phyloP scores from a whole-genome alignment of 2,329 filamentous ascomycete genomes.

The Pseudophaeomoniella oleicola region DNA sequence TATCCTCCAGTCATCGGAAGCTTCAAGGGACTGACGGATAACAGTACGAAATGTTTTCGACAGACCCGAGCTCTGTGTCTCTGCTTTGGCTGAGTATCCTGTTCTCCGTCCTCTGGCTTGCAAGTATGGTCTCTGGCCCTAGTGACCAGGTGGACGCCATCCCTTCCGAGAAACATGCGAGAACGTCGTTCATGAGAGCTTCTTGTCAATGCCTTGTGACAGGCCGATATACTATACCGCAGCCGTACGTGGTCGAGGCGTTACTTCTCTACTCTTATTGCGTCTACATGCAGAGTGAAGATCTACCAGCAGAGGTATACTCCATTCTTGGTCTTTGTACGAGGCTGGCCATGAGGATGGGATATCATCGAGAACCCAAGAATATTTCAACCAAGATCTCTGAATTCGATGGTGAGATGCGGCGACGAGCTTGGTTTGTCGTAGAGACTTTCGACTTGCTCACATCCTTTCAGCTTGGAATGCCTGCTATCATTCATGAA shows the following conservation, averaged over 20 bases:
- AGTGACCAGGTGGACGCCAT: conserved; percentile 38
- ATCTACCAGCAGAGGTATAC: conserved; percentile 39
- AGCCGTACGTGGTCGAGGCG: conserved; percentile 37
- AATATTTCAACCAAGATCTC: conserved; percentile 37
- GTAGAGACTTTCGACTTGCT: conserved; percentile 43
- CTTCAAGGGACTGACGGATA: neutral
- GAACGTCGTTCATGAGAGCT: conserved; percentile 10
- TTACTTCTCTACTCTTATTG: conserved; percentile 40
- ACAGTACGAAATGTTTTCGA: conserved; percentile 39
- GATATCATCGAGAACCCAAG: conserved; percentile 43
- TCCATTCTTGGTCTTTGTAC: conserved; percentile 40
- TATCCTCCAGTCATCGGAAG: too few relatives aligned
- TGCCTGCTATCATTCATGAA: conserved; percentile 46
- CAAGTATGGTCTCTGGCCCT: conserved; percentile 36
- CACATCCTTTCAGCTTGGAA: conserved; percentile 48
- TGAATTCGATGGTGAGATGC: conserved; percentile 41
- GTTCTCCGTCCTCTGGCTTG: conserved; percentile 40
- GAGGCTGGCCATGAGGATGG: conserved; percentile 47
- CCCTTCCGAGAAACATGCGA: conserved; percentile 30
- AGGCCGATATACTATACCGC: conserved; percentile 38
- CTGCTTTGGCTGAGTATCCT: conserved; percentile 38
- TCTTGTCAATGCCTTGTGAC: conserved; percentile 39
- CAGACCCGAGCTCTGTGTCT: conserved; percentile 29
- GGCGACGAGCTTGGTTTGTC: conserved; percentile 25
- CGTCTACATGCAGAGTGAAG: conserved; percentile 36